These are phyloP conservation scores for Ceriops tagal DNA, from an alignment of 345 rosid genomes.

Conservation along the genomic window DNA sequence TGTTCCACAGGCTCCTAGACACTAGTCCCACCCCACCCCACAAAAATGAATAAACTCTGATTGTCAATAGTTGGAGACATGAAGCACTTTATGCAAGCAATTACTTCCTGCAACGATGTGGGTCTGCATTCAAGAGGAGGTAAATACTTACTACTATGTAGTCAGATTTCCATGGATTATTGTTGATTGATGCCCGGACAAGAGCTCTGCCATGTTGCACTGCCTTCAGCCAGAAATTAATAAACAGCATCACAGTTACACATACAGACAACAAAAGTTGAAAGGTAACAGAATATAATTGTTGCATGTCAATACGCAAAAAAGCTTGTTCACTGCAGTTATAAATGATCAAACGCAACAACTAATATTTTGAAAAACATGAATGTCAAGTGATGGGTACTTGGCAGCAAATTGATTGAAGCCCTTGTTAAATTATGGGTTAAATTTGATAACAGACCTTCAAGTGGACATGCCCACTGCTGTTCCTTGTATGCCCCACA, in stretches of 20 bases:
- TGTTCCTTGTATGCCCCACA: conserved; percentile 34
- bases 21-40: not conserved
- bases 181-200: conserved; percentile 53
- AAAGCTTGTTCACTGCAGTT: conserved; percentile 1
- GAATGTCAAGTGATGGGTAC: not conserved
- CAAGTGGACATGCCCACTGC: conserved; percentile 43
- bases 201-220: conserved; percentile 71
- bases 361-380: not conserved
- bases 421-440: not conserved
- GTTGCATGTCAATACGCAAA: not conserved
- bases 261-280: not conserved
- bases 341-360: not conserved
- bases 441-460: conserved; percentile 49
- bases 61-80: not conserved
- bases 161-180: conserved; percentile 55
- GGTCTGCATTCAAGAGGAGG: conserved; percentile 5
- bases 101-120: not conserved
- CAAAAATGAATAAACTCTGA: not conserved
- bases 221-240: conserved; percentile 50
- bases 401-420: not conserved
- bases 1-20: not conserved
- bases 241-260: conserved; percentile 17
- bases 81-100: not conserved
- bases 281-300: conserved; percentile 1
- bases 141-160: conserved; percentile 58